Base-by-base conservation (phyloP, 345 rosid species). In the Linum lewisii region DNA sequence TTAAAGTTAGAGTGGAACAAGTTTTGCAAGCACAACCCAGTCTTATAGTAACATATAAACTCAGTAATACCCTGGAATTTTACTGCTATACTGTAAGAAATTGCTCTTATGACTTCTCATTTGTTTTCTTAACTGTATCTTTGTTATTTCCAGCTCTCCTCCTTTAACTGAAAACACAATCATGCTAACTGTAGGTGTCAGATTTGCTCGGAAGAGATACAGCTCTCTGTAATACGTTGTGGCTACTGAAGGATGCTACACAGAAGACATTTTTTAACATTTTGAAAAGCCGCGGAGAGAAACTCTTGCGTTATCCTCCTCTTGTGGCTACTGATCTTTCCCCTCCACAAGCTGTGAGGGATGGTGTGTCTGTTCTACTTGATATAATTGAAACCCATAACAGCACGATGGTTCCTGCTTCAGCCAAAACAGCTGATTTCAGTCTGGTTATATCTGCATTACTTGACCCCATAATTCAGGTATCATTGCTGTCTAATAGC, bases 1-100 rank as follows among this genome's bases (percentile, higher is more conserved):
- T 94, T 75, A 94, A 94, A 90, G 95, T 94, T 62, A 82, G 97
- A 79, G 97, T 94, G 38, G 99, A 94, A 64, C 99, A 90, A 82
- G 99, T 90, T 63, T 62, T 94, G 73, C 95, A 87, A 81, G 90
- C 97, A 49, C 99, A 94, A 65, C 97, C 99, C 52, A 90, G 83
- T 82, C 90, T 93, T 67, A 85, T 90, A 67, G 77, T 78, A 57
- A 79, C 97, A 32, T 94, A 81, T 70, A 94, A 90, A 78, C 96
- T 94, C 49, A 76, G 90, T 52, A 90, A 84, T 69, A 87, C 95
- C 62, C 78, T 90, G 66, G 97, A 93, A 72, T 93, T 93, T 77
- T 93, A 93, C 83, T 66, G 92, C 80, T 81, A 82, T 78, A 87
- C 95, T 24, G 99, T 90, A 62, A 84, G 96, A 78, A 62, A 61